Evolutionary conservation across 768 basidiomycete genomes (phyloP), one percentile per base, ranked within the genome.

Genomic region (Boletus patriciae): DNA sequence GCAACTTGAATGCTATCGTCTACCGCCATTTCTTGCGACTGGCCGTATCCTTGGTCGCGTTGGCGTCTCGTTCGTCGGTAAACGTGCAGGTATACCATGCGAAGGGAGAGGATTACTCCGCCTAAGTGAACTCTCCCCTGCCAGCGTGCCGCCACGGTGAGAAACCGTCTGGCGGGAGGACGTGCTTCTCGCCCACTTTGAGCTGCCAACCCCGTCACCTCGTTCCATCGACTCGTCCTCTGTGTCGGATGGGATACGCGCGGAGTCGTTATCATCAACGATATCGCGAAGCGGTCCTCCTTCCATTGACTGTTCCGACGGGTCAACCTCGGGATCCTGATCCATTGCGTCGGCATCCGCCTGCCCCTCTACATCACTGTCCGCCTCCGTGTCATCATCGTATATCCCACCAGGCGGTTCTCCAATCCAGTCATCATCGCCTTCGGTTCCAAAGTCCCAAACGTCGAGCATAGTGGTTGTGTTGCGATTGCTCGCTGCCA

Each of bases 401-500:
- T 92, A 90, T 45, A 89, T 73, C 13, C 88, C 87, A 40, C 82
- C 82, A 13, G 86, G 80, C 0, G 88, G 87, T 67, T 92, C 90
- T 12, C 90, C 89, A 45, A 88, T 76, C 90, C 91, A 92, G 50
- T 85, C 88, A n/a, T 88, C 87, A 55, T 87, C 88, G 12, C 73
- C 66, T 54, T 86, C 88, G 48, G 77, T 79, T 16, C 88, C 92
- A 69, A 93, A 94, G 77, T 94, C 90, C 91, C 91, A 94, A 25
- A 94, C 92, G 66, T 94, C 92, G 52, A 94, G 76, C 55, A 90
- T 86, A 5, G 92, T 93, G 6, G 82, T 73, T 62, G 90, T 83
- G 58, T 83, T 83, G 55, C 87, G 80, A 63, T 94, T 92, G 68
- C 90, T 92, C 31, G 97, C 97, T 9, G 94, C 94, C 44, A 99